Percentiles rank a stretch among this genome's conserved stretches.
phyloP scores from a whole-genome alignment of 2,329 filamentous ascomycete species.

The Paraphaeosphaeria sporulosa region DNA sequence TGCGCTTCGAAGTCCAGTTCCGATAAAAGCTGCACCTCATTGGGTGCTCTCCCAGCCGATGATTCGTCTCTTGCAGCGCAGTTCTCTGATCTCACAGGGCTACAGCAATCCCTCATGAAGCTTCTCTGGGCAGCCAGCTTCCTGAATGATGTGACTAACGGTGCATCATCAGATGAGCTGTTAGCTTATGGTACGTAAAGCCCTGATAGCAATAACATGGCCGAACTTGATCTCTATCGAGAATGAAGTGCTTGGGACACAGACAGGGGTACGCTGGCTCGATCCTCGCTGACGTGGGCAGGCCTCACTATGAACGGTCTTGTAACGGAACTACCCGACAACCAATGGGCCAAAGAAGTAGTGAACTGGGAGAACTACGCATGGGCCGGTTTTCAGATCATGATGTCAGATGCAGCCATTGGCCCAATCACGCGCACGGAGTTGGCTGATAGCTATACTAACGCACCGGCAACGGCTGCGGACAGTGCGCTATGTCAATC shows the following conservation, averaged over 20 bases:
- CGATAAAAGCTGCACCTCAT: not conserved
- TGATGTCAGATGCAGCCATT: slow-evolving; percentile 15
- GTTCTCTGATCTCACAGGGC: not conserved
- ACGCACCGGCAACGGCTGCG: not conserved
- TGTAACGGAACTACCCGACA: slow-evolving; percentile 8
- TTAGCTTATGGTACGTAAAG: not conserved
- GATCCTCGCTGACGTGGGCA: not conserved
- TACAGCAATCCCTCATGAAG: not conserved
- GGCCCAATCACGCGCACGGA: slow-evolving; percentile 4
- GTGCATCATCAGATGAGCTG: not conserved
- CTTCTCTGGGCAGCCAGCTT: not conserved
- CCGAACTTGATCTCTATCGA: too few relatives aligned
- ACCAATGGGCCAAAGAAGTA: slow-evolving; percentile 17
- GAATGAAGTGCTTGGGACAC: too few relatives aligned
- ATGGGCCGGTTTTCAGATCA: slow-evolving; percentile 11
- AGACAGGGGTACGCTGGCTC: not conserved
- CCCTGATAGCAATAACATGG: not conserved
- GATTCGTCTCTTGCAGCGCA: not conserved
- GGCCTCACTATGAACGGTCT: not conserved
- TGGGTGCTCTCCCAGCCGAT: not conserved
- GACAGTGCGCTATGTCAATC: slow-evolving; percentile 12
- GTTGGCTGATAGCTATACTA: not conserved
- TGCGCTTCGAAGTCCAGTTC: not conserved
- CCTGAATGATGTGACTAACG: not conserved
- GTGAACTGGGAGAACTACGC: slow-evolving; percentile 9